Evolutionary conservation across 208 protist species (phyloP).

Genomic region (Angomonas desouzai): DNA sequence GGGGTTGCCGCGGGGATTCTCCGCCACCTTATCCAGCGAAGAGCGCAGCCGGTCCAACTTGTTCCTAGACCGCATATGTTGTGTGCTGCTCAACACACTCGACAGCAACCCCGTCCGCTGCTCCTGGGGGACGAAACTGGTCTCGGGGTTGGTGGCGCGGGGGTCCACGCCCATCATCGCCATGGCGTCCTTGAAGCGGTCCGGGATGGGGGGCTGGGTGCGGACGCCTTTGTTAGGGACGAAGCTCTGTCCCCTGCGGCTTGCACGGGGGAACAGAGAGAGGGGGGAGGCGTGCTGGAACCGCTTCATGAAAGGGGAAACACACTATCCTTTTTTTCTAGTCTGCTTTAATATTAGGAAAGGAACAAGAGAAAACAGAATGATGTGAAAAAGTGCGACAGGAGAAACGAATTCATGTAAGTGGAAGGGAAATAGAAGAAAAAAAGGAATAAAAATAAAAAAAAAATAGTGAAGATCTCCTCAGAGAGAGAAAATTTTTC

Average conservation of each 20-base stretch:
- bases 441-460: constrained; percentile 10
- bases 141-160: constrained; percentile 38
- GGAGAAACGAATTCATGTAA: too few species aligned
- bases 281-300: background rate
- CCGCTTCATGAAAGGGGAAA: background rate
- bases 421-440: background rate
- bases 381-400: too few species aligned
- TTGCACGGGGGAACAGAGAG: background rate
- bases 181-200: constrained; percentile 80
- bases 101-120: constrained; percentile 57
- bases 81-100: constrained; percentile 51
- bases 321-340: background rate
- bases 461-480: background rate
- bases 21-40: constrained; percentile 62
- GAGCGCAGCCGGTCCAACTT: constrained; percentile 78
- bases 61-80: constrained; percentile 55
- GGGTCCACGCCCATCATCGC: constrained; percentile 47
- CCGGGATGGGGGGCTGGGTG: constrained; percentile 57
- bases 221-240: constrained; percentile 84
- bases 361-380: background rate
- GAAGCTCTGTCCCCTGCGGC: constrained; percentile 15
- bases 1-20: constrained; percentile 37
- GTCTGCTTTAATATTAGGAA: constrained; percentile 2
- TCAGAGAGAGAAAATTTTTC: background rate
- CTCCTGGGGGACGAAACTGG: constrained; percentile 76